Base-by-base conservation (phyloP, 2,329 filamentous ascomycete genomes). In the Talaromyces pinophilus region DNA sequence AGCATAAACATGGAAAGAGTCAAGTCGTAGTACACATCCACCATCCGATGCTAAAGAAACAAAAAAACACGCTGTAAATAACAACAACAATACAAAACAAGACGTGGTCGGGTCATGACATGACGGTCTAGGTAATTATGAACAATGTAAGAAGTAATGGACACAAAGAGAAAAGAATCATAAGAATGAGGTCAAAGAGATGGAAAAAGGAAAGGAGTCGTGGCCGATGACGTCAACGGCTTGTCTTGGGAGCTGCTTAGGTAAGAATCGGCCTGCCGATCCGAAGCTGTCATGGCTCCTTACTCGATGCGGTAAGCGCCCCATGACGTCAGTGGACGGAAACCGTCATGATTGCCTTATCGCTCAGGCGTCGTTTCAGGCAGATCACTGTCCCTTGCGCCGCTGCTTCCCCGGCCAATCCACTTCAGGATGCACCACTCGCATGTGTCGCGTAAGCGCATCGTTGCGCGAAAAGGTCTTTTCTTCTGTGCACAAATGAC, bases 391-490 rank as follows among this genome's bases (percentile, higher is more conserved):
- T 66, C 77, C 75, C 67, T 77, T 74, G 64, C 79, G 76, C 67
- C 80, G 75, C 67, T 82, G 78, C 79, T 89, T 90, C 71, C 91
- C 90, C n/a, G 90, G 89, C 72, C 92, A 89, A 69, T 93, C 90
- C 65, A 94, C 86, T 68, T 97, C 92, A 0, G 94, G 93, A 78
- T 97, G 94, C 69, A 96, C 94, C 59, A 97, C 93, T 42, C 93
- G 88, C 85, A 97, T 96, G 77, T 99, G 95, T 68, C 95, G 85
- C 15, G 94, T 98, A 59, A 98, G 84, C 1, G 95, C 95, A 81
- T 99, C 95, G 70, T 94, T 95, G 66, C 95, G 88, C 72, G 93
- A 97, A 75, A 99, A 99, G 0, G 92, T 96, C 85, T 98, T 98
- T 75, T 98, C 94, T 73, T 98, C 93, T 1, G 92, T 93, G 80